Percentiles rank a stretch among this genome's conserved stretches.
Conservation (phyloP, 2,329 filamentous ascomycete genomes). For the Dactylonectria estremocensis region DNA sequence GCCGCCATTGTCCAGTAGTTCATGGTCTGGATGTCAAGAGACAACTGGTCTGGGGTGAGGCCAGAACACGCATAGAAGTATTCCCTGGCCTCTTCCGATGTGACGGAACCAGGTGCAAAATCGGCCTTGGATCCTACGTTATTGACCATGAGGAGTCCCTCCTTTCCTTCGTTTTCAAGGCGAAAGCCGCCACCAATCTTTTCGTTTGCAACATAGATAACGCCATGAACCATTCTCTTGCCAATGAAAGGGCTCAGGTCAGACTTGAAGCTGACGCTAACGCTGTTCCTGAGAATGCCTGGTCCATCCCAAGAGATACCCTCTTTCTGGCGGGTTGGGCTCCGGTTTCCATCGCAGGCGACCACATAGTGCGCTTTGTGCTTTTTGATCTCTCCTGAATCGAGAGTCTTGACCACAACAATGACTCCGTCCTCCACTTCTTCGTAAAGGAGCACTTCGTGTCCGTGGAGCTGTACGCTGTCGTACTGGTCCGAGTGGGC, state of each 20-base stretch:
- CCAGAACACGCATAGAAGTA: conserved; percentile 11
- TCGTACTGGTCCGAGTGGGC: conserved; percentile 3
- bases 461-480: conserved; percentile 8
- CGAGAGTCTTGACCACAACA: background rate
- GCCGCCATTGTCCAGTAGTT: conserved; percentile 19
- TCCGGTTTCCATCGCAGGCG: conserved; percentile 16
- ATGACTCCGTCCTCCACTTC: background rate
- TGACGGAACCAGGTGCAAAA: conserved; percentile 8
- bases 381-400: background rate
- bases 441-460: conserved; percentile 13
- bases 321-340: conserved; percentile 11
- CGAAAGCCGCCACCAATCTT: conserved; percentile 15
- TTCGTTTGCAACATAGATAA: conserved; percentile 9
- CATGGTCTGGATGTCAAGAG: conserved; percentile 1
- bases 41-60: background rate
- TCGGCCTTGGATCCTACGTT: background rate
- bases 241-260: conserved; percentile 9
- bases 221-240: conserved; percentile 7
- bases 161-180: conserved; percentile 10
- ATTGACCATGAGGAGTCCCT: conserved; percentile 11
- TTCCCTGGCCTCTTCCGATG: background rate
- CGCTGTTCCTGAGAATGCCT: conserved; percentile 4
- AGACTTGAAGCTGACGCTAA: conserved; percentile 14
- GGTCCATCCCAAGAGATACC: conserved; percentile 6
- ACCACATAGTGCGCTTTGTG: conserved; percentile 1